These are phyloP conservation scores for Melanopsichium pennsylvanicum DNA, from an alignment of 1,284 basidiomycete genomes.

Conservation along the genomic window DNA sequence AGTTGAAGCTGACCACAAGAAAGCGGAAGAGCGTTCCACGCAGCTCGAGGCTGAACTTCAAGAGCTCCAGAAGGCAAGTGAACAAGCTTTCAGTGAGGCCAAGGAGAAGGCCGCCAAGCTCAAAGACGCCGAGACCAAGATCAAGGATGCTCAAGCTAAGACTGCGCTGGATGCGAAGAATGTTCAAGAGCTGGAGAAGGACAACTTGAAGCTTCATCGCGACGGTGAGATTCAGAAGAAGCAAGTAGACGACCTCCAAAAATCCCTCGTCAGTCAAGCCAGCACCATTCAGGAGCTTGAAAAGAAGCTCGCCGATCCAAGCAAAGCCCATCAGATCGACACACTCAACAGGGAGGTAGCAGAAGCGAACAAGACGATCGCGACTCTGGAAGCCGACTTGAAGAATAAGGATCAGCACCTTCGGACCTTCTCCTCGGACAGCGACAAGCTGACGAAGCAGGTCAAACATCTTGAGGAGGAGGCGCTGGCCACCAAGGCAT, in stretches of 20 bases:
- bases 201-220: slow-evolving; percentile 16
- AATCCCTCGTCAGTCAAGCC: slow-evolving; percentile 7
- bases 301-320: slow-evolving; percentile 36
- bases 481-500: neutral
- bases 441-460: slow-evolving; percentile 15
- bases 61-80: slow-evolving; percentile 11
- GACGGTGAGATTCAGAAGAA: slow-evolving; percentile 14
- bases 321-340: slow-evolving; percentile 38
- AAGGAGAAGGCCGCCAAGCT: slow-evolving; percentile 9
- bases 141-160: slow-evolving; percentile 24
- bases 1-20: slow-evolving; percentile 15
- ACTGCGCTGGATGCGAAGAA: neutral
- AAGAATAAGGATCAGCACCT: slow-evolving; percentile 14
- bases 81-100: slow-evolving; percentile 6
- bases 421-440: slow-evolving; percentile 4
- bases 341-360: slow-evolving; percentile 19
- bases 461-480: slow-evolving; percentile 22
- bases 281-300: slow-evolving; percentile 26
- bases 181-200: slow-evolving; percentile 25
- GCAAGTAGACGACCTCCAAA: slow-evolving; percentile 24
- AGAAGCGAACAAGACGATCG: slow-evolving; percentile 15
- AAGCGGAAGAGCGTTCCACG: slow-evolving; percentile 18
- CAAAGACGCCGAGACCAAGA: slow-evolving; percentile 12
- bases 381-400: slow-evolving; percentile 31
- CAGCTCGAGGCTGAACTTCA: slow-evolving; percentile 17